Evolutionary conservation across 2,329 filamentous ascomycete genomes (phyloP).

Genomic region (Rutstroemia sp.): DNA sequence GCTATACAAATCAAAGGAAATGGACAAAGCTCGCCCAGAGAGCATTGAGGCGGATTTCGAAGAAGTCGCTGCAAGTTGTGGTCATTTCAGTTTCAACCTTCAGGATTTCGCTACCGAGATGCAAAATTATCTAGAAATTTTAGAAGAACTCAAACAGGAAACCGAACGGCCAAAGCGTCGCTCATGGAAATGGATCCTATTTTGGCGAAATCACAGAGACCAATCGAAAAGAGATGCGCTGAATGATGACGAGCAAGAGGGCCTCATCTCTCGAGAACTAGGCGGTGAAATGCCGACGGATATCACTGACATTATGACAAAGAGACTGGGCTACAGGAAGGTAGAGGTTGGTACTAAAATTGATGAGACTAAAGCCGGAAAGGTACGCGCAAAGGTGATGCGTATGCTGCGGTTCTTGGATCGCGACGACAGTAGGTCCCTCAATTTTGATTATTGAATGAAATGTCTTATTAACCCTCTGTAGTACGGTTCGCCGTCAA

Average conservation of each 20-base stretch:
- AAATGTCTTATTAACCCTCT: conserved; percentile 11
- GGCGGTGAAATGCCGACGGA: conserved; percentile 18
- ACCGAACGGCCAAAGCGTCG: conserved; percentile 54
- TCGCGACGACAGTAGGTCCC: conserved; percentile 51
- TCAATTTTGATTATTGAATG: conserved; percentile 16
- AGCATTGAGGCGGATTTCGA: conserved; percentile 88
- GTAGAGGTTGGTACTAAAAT: conserved; percentile 12
- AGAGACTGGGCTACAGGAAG: conserved; percentile 16
- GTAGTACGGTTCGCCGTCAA: conserved; percentile 73
- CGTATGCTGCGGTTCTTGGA: conserved; percentile 47
- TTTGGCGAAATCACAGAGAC: conserved; percentile 51
- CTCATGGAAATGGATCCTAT: conserved; percentile 78
- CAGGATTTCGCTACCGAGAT: conserved; percentile 89
- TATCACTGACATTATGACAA: conserved; percentile 12
- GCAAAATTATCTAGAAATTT: conserved; percentile 69
- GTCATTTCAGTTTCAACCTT: conserved; percentile 89
- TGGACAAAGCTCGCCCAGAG: conserved; percentile 59
- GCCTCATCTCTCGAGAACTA: conserved; percentile 17
- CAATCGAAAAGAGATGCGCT: background rate
- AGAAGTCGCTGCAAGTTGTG: conserved; percentile 94
- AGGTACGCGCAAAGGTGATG: conserved; percentile 40
- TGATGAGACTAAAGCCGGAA: conserved; percentile 5
- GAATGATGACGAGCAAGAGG: conserved; percentile 24
- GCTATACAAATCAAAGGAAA: conserved; percentile 73
- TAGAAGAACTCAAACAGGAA: conserved; percentile 76